A percentile compares a stretch with the other conserved stretches of the same genome.
These are phyloP conservation scores for Neurospora tetraspora DNA, from an alignment of 495 filamentous ascomycete genomes.

Conservation along the genomic window DNA sequence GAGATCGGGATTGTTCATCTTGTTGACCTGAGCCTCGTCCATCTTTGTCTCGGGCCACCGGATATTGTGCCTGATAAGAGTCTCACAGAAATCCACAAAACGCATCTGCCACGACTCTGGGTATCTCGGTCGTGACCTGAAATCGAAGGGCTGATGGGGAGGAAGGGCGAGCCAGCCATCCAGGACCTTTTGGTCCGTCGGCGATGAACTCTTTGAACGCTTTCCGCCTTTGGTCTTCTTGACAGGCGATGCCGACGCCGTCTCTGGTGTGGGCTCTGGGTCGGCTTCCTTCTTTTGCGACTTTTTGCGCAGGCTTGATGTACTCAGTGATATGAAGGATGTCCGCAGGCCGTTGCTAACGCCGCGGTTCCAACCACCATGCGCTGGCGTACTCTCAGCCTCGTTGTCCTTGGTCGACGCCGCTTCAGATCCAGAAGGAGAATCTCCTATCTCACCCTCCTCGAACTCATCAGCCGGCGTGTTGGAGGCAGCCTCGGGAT, in stretches of 20 bases:
- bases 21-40: background rate
- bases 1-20: constrained; percentile 7
- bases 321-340: constrained; percentile 12
- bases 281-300: background rate
- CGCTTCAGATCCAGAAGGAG: constrained; percentile 5
- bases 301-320: constrained; percentile 4
- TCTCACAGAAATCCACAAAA: constrained; percentile 11
- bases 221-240: background rate
- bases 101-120: constrained; percentile 5
- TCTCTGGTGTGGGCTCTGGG: background rate
- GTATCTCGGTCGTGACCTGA: background rate
- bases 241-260: background rate
- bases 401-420: background rate
- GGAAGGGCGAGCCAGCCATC: constrained; percentile 2
- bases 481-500: constrained; percentile 2
- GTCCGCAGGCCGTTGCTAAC: constrained; percentile 21
- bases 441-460: constrained; percentile 28
- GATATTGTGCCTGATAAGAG: constrained; percentile 4
- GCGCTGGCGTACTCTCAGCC: background rate
- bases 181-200: background rate
- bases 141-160: constrained; percentile 3
- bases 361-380: constrained; percentile 30
- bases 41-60: background rate
- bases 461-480: constrained; percentile 12
- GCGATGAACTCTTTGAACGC: background rate